Evolutionary conservation across 441 rosid genomes (phyloP).

Genomic region (Pelargonium fulgidum): DNA sequence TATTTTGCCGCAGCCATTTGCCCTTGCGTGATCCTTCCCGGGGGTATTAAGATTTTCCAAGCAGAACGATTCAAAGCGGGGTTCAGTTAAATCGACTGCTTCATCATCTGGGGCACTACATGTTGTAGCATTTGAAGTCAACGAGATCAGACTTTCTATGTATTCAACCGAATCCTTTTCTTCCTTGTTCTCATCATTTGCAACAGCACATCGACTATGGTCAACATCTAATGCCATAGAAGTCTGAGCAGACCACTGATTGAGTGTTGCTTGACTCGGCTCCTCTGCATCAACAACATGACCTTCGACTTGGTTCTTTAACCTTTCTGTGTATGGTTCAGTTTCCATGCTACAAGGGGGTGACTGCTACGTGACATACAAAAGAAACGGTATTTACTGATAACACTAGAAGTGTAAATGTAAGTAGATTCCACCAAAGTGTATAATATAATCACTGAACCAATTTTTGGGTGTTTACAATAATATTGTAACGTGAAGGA

Average conservation of each 20-base stretch:
- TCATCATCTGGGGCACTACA: slow-evolving; percentile 52
- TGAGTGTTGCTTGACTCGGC: slow-evolving; percentile 17
- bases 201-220: not conserved
- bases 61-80: slow-evolving; percentile 74
- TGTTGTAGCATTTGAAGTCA: slow-evolving; percentile 41
- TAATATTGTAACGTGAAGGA: no score
- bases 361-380: slow-evolving; percentile 33
- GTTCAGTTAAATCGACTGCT: slow-evolving; percentile 76
- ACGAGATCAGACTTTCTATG: slow-evolving; percentile 36
- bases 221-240: slow-evolving; percentile 22
- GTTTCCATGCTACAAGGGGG: slow-evolving; percentile 22
- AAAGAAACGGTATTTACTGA: not conserved
- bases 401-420: not conserved
- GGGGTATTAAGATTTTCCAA: slow-evolving; percentile 40
- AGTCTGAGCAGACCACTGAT: slow-evolving; percentile 18
- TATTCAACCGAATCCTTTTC: slow-evolving; percentile 26
- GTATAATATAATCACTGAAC: no score
- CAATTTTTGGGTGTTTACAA: no score
- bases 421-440: not conserved
- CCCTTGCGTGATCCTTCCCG: not conserved
- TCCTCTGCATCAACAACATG: slow-evolving; percentile 22
- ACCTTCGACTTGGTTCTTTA: slow-evolving; percentile 23
- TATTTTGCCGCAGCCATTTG: not conserved
- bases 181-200: slow-evolving; percentile 14
- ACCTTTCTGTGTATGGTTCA: slow-evolving; percentile 21